phyloP scores from a whole-genome alignment of 2,329 filamentous ascomycete species.

The Ceratocystis cacaofunesta region DNA sequence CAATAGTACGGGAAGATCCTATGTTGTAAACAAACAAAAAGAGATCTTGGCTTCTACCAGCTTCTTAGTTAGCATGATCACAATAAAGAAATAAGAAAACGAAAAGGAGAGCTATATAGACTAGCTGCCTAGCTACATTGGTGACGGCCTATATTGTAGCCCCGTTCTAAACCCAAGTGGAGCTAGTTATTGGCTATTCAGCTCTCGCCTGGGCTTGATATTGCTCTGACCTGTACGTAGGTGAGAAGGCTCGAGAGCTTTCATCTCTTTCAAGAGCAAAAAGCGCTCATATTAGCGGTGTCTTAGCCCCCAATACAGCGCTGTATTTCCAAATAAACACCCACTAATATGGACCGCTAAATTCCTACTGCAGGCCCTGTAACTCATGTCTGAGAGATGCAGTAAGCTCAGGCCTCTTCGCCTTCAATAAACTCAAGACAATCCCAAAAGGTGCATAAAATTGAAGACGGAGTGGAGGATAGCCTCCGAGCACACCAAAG shows the following conservation, averaged over 20 bases:
- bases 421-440: background rate
- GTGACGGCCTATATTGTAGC: too few species aligned
- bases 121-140: too few species aligned
- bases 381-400: too few species aligned
- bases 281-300: background rate
- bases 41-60: background rate
- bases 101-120: too few species aligned
- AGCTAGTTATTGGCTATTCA: too few species aligned
- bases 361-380: too few species aligned
- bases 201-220: too few species aligned
- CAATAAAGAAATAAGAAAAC: too few species aligned
- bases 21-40: background rate
- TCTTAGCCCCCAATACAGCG: background rate
- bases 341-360: too few species aligned
- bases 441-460: background rate
- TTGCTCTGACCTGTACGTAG: too few species aligned
- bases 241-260: background rate
- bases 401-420: too few species aligned
- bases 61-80: background rate
- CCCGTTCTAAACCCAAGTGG: too few species aligned
- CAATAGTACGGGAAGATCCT: background rate
- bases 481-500: background rate
- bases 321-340: background rate
- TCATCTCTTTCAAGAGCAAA: background rate
- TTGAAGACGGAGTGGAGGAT: background rate